These are phyloP conservation scores for Malus sieversii DNA, from an alignment of 306 rosid genomes.

Conservation along the genomic window DNA sequence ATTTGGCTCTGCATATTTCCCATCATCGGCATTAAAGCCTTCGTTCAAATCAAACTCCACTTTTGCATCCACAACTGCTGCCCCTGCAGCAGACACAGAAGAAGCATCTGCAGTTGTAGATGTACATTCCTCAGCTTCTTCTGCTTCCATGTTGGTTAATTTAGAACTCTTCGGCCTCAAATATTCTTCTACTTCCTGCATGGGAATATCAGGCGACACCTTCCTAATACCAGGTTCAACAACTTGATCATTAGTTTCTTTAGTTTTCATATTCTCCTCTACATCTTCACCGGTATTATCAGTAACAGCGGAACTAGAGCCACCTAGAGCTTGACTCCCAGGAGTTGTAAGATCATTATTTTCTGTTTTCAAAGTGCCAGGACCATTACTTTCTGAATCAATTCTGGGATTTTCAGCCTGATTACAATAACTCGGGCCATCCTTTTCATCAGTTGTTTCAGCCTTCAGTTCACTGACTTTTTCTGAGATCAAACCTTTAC, in stretches of 20 bases:
- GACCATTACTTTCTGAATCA: slow-evolving; percentile 11
- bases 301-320: slow-evolving; percentile 20
- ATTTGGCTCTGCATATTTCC: slow-evolving; percentile 36
- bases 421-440: slow-evolving; percentile 4
- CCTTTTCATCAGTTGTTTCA: slow-evolving; percentile 27
- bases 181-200: slow-evolving; percentile 41
- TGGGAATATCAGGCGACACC: slow-evolving; percentile 13
- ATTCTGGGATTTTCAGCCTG: slow-evolving; percentile 25
- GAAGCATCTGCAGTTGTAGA: slow-evolving; percentile 53
- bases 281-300: slow-evolving; percentile 25
- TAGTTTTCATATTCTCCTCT: slow-evolving; percentile 35
- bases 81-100: slow-evolving; percentile 38
- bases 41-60: slow-evolving; percentile 70
- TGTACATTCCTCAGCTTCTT: slow-evolving; percentile 62
- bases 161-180: slow-evolving; percentile 28
- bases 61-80: slow-evolving; percentile 38
- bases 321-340: slow-evolving; percentile 21
- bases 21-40: slow-evolving; percentile 58
- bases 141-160: slow-evolving; percentile 31
- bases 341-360: slow-evolving; percentile 10
- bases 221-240: slow-evolving; percentile 14
- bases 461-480: slow-evolving; percentile 27
- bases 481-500: not conserved
- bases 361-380: not conserved
- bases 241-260: slow-evolving; percentile 26